Evolutionary conservation across 1,284 basidiomycete genomes (phyloP).

Genomic region (Lignosus rhinocerotis): DNA sequence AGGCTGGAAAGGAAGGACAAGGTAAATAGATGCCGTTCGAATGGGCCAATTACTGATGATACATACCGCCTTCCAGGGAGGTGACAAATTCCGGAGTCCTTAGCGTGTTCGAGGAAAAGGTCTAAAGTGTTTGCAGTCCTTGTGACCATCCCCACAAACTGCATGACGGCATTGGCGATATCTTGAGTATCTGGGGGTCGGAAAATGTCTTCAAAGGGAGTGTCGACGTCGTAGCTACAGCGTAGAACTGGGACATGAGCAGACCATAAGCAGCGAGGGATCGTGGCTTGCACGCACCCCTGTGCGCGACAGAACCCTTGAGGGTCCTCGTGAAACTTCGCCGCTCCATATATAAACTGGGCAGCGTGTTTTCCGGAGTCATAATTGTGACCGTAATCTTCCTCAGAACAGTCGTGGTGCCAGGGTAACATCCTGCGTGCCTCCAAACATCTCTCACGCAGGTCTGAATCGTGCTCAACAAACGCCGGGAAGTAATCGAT

Average conservation of each 20-base stretch:
- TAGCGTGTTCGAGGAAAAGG: too few relatives aligned
- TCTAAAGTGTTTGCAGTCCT: too few relatives aligned
- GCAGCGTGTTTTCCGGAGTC: constrained; percentile 8
- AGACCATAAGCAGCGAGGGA: neutral
- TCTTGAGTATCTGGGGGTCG: neutral
- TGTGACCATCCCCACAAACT: too few relatives aligned
- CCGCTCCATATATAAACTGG: constrained; percentile 15
- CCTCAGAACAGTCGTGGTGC: constrained; percentile 14
- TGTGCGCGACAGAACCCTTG: constrained; percentile 11
- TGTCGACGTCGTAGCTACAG: neutral
- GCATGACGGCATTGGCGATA: too few relatives aligned
- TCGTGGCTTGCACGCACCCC: constrained; percentile 5
- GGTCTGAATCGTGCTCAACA: constrained; percentile 6
- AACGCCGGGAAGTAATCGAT: constrained; percentile 24
- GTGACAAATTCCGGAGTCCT: constrained; percentile 58
- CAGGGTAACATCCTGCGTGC: constrained; percentile 5
- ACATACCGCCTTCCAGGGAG: constrained; percentile 84
- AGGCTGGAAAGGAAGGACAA: constrained; percentile 46
- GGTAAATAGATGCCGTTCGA: neutral
- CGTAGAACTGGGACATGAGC: neutral
- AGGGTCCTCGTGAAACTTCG: constrained; percentile 12
- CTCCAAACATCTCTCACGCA: neutral
- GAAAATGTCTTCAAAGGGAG: constrained; percentile 8
- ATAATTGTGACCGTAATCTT: constrained; percentile 10
- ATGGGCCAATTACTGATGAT: neutral